These are phyloP conservation scores for Chaetomium tenue DNA, from an alignment of 495 filamentous ascomycete species.

Conservation along the genomic window DNA sequence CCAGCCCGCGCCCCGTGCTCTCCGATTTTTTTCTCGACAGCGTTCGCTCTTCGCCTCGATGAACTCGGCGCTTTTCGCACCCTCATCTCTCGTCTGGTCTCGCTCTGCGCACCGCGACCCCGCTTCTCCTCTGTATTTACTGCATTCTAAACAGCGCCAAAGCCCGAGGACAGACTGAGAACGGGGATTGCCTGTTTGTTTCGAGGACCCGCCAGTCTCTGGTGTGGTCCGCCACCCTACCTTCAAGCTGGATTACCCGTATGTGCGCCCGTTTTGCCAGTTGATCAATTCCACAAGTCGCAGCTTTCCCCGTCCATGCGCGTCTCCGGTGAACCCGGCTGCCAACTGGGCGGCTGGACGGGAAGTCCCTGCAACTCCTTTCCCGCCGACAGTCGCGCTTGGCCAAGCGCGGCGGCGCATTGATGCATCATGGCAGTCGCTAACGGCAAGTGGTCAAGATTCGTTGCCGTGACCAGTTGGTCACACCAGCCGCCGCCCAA, in stretches of 20 bases:
- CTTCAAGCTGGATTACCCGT: conserved; percentile 36
- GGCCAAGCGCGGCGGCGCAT: not conserved
- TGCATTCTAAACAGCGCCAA: not conserved
- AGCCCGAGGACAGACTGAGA: not conserved
- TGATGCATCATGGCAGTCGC: conserved; percentile 31
- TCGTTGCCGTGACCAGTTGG: conserved; percentile 53
- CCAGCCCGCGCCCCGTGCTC: too few species aligned
- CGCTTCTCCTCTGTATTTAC: not conserved
- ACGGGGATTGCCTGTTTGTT: conserved; percentile 15
- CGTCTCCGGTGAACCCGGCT: not conserved
- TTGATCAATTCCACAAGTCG: not conserved
- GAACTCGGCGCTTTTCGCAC: not conserved
- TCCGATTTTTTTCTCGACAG: not conserved
- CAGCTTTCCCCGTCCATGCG: not conserved
- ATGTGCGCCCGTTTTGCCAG: conserved; percentile 17
- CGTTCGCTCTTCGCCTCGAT: not conserved
- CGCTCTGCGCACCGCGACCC: not conserved
- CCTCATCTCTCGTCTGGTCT: not conserved
- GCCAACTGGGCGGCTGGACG: not conserved
- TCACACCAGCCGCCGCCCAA: conserved; percentile 41
- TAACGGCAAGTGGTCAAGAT: conserved; percentile 43
- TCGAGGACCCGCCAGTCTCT: conserved; percentile 37
- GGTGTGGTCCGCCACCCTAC: conserved; percentile 33
- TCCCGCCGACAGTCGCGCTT: conserved; percentile 1
- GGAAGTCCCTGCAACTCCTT: not conserved